Base-by-base conservation (phyloP, 2,329 filamentous ascomycete genomes). In the Fusarium protoensiforme region DNA sequence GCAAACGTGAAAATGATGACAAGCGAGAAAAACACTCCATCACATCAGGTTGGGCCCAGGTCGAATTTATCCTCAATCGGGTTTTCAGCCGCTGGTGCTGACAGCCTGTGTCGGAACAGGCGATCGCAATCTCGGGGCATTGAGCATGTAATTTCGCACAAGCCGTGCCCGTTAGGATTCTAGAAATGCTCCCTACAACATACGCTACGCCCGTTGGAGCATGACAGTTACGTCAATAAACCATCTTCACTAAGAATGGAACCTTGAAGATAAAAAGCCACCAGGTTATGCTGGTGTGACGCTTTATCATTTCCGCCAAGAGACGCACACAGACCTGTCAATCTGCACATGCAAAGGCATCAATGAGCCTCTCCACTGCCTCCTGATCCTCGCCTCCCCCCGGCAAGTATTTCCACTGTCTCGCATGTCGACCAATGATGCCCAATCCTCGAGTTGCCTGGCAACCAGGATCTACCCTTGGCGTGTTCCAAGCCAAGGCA, bases 401-500 rank as follows among this genome's bases (percentile, higher is more conserved):
- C 24, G 24, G 24, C 14, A 13, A 7, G 39, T 24, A 31, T 33
- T 22, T 27, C 39, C 33, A 48, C 46, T 38, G 16, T 22, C 46
- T 71, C 69, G 51, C 24, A 16, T 46, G 61, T 46, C 41, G 38
- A 67, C 41, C 33, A 63, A 56, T 53, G 41, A 53, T 53, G 56
- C 31, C 20, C 54, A 58, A 53, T 22, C 27, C 16, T 27, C 14
- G 24, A 57, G 71, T 72, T 73, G 60, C 71, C 71, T 63, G 60
- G 71, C 68, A 72, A 74, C 67, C 67, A 48, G 35, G 64, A 48
- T 64, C 59, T 29, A 46, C 31, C 53, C 61, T 65, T 69, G 65
- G 61, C 65, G 36, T 33, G 43, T 67, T 57, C 56, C 63, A 38
- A 67, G 54, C 65, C 69, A 53, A 61, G 20, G 29, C 36, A 53